Evolutionary conservation across 371 early-diverging fungal genomes (phyloP).

Genomic region (Rhizopus stolonifer): DNA sequence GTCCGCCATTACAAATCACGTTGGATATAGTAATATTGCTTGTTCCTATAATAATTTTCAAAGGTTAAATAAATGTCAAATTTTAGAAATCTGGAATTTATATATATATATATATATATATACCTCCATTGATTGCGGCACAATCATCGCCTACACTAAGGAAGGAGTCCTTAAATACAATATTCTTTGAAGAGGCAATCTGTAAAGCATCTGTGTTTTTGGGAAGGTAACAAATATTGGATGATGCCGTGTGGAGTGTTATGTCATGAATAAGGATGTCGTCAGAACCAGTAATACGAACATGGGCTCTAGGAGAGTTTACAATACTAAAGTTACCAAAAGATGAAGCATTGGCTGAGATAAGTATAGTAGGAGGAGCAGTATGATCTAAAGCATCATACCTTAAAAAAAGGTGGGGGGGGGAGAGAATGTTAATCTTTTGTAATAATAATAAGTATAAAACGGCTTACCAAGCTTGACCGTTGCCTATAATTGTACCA

Average conservation of each 20-base stretch:
- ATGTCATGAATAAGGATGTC: slow-evolving; percentile 27
- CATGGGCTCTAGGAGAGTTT: slow-evolving; percentile 31
- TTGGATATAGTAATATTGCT: slow-evolving; percentile 26
- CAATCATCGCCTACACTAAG: slow-evolving; percentile 36
- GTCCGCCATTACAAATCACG: slow-evolving; percentile 27
- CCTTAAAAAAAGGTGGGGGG: no score
- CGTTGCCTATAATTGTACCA: slow-evolving; percentile 30
- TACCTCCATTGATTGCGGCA: slow-evolving; percentile 30
- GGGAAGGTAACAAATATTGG: no score
- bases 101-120: no score
- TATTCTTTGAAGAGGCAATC: slow-evolving; percentile 24
- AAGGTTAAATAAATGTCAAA: no score
- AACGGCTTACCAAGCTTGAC: slow-evolving; percentile 44
- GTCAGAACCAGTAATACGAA: slow-evolving; percentile 28
- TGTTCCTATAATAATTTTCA: no score
- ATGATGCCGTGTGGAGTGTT: slow-evolving; percentile 28
- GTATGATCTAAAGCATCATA: slow-evolving; percentile 15
- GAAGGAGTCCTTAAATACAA: slow-evolving; percentile 20
- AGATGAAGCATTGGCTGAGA: slow-evolving; percentile 26
- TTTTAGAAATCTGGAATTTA: no score
- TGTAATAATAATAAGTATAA: background rate
- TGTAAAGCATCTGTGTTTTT: no score
- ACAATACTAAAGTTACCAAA: slow-evolving; percentile 34
- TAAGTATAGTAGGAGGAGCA: slow-evolving; percentile 34
- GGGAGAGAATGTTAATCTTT: no score